Conservation (phyloP, 768 basidiomycete genomes). For the Kockovaella imperatae region DNA sequence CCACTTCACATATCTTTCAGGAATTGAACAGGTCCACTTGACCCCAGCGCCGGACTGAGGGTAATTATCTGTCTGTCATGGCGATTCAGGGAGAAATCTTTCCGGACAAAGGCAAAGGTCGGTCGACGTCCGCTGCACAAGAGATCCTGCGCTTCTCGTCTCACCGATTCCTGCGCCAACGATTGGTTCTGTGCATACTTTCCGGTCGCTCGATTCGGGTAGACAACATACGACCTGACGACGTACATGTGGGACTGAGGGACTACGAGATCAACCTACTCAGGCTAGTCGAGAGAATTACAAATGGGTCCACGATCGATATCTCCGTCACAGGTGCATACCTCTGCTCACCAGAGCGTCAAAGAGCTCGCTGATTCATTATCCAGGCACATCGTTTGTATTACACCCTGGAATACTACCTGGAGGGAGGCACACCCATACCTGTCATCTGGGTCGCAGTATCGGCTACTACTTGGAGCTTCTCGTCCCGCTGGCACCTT, state of each 20-base stretch:
- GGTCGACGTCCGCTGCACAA: background rate
- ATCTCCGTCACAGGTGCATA: conserved; percentile 84
- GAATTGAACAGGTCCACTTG: too few species aligned
- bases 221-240: conserved; percentile 77
- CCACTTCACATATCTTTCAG: too few species aligned
- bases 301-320: conserved; percentile 89
- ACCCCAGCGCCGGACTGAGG: too few species aligned
- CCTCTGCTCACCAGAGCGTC: background rate
- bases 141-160: conserved; percentile 49
- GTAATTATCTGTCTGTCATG: background rate
- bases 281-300: conserved; percentile 76
- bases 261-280: conserved; percentile 91
- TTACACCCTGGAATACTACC: conserved; percentile 86
- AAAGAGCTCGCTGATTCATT: conserved; percentile 5
- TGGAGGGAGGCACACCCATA: conserved; percentile 72
- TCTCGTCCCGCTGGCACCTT: conserved; percentile 79
- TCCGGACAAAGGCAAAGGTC: background rate
- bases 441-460: conserved; percentile 79
- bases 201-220: conserved; percentile 78
- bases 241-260: conserved; percentile 89
- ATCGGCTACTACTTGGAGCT: conserved; percentile 94
- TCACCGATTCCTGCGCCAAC: conserved; percentile 72
- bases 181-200: conserved; percentile 79
- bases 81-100: background rate
- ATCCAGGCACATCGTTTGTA: conserved; percentile 75